Conservation (phyloP, 495 filamentous ascomycete species). For the Xylaria intraflava region DNA sequence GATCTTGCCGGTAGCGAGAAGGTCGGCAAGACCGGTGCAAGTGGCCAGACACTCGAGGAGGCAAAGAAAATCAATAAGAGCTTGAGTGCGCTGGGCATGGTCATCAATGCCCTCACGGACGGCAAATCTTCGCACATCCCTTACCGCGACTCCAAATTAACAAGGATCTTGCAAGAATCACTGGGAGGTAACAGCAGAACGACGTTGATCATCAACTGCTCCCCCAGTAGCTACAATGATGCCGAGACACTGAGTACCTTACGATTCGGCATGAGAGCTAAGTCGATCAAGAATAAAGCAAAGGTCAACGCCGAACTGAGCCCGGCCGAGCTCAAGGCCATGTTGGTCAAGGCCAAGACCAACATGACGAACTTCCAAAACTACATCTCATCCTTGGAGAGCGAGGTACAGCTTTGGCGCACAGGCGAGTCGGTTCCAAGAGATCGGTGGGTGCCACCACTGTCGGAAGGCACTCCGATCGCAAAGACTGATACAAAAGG, state of each 20-base stretch:
- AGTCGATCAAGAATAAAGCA: conserved; percentile 99
- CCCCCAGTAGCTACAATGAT: conserved; percentile 96
- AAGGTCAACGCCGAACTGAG: conserved; percentile 98
- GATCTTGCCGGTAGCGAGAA: conserved; percentile 98
- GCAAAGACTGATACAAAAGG: conserved; percentile 55
- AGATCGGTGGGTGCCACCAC: conserved; percentile 53
- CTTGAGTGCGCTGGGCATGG: conserved; percentile 95
- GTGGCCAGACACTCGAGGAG: conserved; percentile 94
- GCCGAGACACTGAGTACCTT: conserved; percentile 89
- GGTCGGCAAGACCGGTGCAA: conserved; percentile 96
- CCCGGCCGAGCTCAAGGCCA: conserved; percentile 83
- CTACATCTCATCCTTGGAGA: conserved; percentile 78
- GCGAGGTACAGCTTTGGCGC: conserved; percentile 81
- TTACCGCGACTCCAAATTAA: conserved; percentile 97
- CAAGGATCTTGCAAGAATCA: conserved; percentile 92
- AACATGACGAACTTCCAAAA: conserved; percentile 83
- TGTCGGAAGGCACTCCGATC: conserved; percentile 55
- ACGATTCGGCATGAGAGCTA: conserved; percentile 92
- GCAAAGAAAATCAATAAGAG: conserved; percentile 99
- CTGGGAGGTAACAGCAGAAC: conserved; percentile 95
- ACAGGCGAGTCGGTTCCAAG: conserved; percentile 81
- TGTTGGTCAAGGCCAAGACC: conserved; percentile 83
- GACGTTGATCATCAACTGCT: conserved; percentile 97
- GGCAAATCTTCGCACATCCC: conserved; percentile 97
- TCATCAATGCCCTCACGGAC: conserved; percentile 95